Base-by-base conservation (phyloP, 306 rosid genomes). In the Castanea mollissima region DNA sequence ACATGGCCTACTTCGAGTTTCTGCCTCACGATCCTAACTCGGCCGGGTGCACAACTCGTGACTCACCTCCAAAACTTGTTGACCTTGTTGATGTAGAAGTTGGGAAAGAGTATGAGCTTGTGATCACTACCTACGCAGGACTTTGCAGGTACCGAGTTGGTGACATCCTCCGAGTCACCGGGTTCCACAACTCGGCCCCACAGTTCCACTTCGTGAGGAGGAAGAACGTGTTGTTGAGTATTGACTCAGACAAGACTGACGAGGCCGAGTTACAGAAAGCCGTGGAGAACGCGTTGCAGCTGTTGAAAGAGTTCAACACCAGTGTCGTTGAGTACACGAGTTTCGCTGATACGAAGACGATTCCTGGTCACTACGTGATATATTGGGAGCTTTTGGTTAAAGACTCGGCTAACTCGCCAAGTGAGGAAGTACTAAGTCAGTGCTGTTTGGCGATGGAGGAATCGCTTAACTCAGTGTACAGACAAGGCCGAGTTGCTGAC, bases 101-200 rank as follows among this genome's bases (percentile, higher is more conserved):
- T 49, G 92, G 92, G 6, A 88, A 75, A 58, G 92, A 88, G 51
- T 88, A 88, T 81, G 92, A 88, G 78, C 87, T 88, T 0, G 92
- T 88, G 18, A 86, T 88, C 77, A 83, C 83, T 0, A 88, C 91
- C 52, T 88, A 85, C 79, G 89, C 91, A 2, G 91, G 91, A 10
- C 76, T 88, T 0, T 84, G 63, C 88, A 74, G 92, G 4, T 88
- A 88, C 86, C 71, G 92, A 27, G 92, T 88, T 8, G 92, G 92
- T 5, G 92, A 88, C 83, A 84, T 88, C 56, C 88, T 88, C 81
- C 85, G 89, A 2, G 92, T 86, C 44, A 86, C 92, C n/a, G 89
- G 92, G 51, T 88, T 86, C 81, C 92, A 88, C 88, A 88, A 86
- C 88, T 84, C 92, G 32, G 92, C 90, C 10, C 92, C 92, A 18